Percentiles rank a stretch among this genome's conserved stretches.
phyloP scores from a whole-genome alignment of 805 yeast species.

The Monosporozyma servazzii region DNA sequence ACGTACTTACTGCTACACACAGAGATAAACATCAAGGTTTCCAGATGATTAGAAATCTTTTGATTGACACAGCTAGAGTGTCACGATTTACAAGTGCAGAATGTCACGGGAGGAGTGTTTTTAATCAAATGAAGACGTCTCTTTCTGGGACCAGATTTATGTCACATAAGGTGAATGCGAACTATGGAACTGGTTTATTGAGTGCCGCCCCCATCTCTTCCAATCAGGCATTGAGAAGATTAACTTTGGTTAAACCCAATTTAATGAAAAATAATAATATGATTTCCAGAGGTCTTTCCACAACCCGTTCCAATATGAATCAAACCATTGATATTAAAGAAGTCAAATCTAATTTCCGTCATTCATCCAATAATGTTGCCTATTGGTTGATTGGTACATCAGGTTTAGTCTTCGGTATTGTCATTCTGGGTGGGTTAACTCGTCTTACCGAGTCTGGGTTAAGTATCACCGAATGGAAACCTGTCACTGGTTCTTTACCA shows the following conservation, averaged over 20 bases:
- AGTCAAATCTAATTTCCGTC: not conserved
- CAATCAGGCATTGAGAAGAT: not conserved
- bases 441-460: slow-evolving; percentile 92
- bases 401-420: slow-evolving; percentile 86
- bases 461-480: slow-evolving; percentile 97
- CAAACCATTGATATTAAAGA: slow-evolving; percentile 17
- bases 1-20: no score
- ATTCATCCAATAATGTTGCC: slow-evolving; percentile 55
- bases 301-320: not conserved
- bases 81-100: not conserved
- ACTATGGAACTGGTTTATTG: not conserved
- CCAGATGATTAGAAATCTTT: not conserved
- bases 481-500: slow-evolving; percentile 91
- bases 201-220: not conserved
- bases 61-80: not conserved
- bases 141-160: not conserved
- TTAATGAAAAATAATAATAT: not conserved
- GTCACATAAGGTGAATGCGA: not conserved
- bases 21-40: no score
- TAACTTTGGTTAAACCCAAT: not conserved
- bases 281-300: not conserved
- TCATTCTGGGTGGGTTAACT: slow-evolving; percentile 92
- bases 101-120: not conserved
- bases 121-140: not conserved
- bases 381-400: slow-evolving; percentile 86